phyloP scores from a whole-genome alignment of 805 yeast species.

The Wickerhamiella musiphila region DNA sequence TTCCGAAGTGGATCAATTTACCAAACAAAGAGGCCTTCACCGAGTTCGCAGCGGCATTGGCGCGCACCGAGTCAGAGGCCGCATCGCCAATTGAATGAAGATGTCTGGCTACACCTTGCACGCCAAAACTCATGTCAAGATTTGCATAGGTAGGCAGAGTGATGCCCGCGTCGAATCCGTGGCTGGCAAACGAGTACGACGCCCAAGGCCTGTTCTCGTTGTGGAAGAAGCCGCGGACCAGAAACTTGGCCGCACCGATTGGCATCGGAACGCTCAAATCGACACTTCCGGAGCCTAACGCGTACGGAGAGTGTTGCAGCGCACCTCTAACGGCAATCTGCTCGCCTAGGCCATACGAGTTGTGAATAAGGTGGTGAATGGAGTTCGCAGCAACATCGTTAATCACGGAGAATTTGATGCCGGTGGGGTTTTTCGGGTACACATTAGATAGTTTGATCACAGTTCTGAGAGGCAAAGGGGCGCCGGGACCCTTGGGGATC shows the following conservation, averaged over 20 bases:
- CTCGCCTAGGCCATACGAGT: slow-evolving; percentile 15
- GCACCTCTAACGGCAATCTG: slow-evolving; percentile 6
- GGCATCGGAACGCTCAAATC: slow-evolving; percentile 10
- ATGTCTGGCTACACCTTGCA: slow-evolving; percentile 39
- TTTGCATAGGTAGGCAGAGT: slow-evolving; percentile 18
- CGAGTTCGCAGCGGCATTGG: slow-evolving; percentile 40
- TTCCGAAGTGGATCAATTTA: slow-evolving; percentile 17
- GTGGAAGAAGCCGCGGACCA: slow-evolving; percentile 25
- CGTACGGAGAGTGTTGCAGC: slow-evolving; percentile 11
- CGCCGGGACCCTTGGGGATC: neutral
- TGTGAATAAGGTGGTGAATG: slow-evolving; percentile 8
- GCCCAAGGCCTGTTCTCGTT: slow-evolving; percentile 38
- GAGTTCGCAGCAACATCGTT: slow-evolving; percentile 7
- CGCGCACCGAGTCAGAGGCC: slow-evolving; percentile 44
- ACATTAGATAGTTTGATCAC: slow-evolving; percentile 7
- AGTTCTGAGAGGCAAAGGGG: slow-evolving; percentile 7
- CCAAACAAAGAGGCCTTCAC: slow-evolving; percentile 36
- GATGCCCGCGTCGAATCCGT: slow-evolving; percentile 27
- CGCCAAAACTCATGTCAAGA: slow-evolving; percentile 28
- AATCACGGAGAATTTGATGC: slow-evolving; percentile 5
- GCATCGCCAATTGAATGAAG: slow-evolving; percentile 30
- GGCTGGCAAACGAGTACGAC: slow-evolving; percentile 33
- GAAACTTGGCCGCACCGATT: slow-evolving; percentile 10
- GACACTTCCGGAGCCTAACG: slow-evolving; percentile 13
- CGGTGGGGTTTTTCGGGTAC: slow-evolving; percentile 8